These are phyloP conservation scores for Alternaria consortialis DNA, from an alignment of 2,329 filamentous ascomycete species.

Conservation along the genomic window DNA sequence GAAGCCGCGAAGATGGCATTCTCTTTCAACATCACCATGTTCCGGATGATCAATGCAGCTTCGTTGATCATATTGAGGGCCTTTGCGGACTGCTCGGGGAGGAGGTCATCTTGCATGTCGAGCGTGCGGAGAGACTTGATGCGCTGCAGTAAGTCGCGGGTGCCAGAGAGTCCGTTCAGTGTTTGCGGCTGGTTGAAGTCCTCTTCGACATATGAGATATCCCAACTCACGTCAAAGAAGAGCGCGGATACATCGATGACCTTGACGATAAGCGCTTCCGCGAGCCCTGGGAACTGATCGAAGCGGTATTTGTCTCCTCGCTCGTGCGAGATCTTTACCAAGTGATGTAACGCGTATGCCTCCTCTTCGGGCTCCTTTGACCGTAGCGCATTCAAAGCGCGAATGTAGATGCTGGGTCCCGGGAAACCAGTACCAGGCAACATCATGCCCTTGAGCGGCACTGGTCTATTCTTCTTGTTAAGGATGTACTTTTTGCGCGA, in stretches of 20 bases:
- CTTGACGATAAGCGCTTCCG: slow-evolving; percentile 87
- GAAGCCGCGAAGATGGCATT: slow-evolving; percentile 85
- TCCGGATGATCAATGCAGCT: slow-evolving; percentile 85
- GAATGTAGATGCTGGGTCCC: slow-evolving; percentile 89
- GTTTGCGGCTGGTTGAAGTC: slow-evolving; percentile 59
- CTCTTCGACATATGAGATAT: slow-evolving; percentile 72
- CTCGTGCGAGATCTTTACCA: slow-evolving; percentile 95
- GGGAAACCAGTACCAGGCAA: slow-evolving; percentile 72
- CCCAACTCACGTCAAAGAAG: slow-evolving; percentile 85
- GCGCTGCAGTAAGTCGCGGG: slow-evolving; percentile 74
- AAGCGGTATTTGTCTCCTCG: slow-evolving; percentile 96
- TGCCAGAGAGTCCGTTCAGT: slow-evolving; percentile 72
- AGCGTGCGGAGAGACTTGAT: slow-evolving; percentile 68
- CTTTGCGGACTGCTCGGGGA: slow-evolving; percentile 75
- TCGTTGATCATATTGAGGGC: slow-evolving; percentile 81
- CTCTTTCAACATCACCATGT: slow-evolving; percentile 93
- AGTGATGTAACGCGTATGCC: slow-evolving; percentile 89
- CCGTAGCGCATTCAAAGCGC: slow-evolving; percentile 83
- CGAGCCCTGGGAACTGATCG: slow-evolving; percentile 86
- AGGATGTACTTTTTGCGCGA: slow-evolving; percentile 63
- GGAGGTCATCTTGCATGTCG: slow-evolving; percentile 72
- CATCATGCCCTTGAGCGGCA: slow-evolving; percentile 63
- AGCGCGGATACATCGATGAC: slow-evolving; percentile 79
- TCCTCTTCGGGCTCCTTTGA: slow-evolving; percentile 83
- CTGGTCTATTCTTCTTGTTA: slow-evolving; percentile 51